A percentile compares a stretch with the other conserved stretches of the same genome.
phyloP scores from a whole-genome alignment of 1,284 basidiomycete species.

The Naganishia albida region DNA sequence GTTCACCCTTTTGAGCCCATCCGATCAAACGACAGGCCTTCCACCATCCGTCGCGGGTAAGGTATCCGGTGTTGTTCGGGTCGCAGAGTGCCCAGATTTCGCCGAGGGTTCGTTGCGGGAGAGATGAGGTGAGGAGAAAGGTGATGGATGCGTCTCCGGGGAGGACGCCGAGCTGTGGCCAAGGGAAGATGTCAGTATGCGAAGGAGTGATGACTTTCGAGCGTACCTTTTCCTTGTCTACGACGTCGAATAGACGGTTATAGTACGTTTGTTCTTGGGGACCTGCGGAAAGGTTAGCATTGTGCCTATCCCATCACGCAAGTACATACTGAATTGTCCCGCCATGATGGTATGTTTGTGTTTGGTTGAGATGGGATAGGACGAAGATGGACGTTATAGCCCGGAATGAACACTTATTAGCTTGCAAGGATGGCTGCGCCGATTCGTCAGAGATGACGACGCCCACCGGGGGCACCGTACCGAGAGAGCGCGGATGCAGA shows the following conservation, averaged over 20 bases:
- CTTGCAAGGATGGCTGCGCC: neutral
- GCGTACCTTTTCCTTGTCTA: constrained; percentile 50
- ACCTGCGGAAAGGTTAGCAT: constrained; percentile 30
- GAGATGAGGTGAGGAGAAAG: constrained; percentile 74
- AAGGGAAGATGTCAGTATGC: neutral
- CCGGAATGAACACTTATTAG: constrained; percentile 38
- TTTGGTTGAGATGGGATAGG: neutral
- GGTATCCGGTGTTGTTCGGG: constrained; percentile 86
- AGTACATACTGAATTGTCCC: constrained; percentile 17
- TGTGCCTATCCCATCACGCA: neutral
- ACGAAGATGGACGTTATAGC: neutral
- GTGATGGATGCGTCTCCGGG: constrained; percentile 82
- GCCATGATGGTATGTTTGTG: constrained; percentile 12
- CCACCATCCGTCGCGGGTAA: constrained; percentile 81
- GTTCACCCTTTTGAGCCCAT: constrained; percentile 70
- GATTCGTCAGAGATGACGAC: neutral
- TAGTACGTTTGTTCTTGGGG: constrained; percentile 52
- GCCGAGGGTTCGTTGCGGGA: constrained; percentile 75
- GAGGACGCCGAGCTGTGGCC: constrained; percentile 68
- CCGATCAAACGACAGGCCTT: constrained; percentile 86
- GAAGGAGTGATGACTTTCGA: neutral
- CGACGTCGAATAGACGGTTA: constrained; percentile 48
- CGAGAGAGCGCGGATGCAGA: constrained; percentile 7
- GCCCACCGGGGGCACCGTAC: neutral
- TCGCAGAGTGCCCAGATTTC: constrained; percentile 94